phyloP scores from a whole-genome alignment of 768 basidiomycete species.

The Tephrocybe rancida region DNA sequence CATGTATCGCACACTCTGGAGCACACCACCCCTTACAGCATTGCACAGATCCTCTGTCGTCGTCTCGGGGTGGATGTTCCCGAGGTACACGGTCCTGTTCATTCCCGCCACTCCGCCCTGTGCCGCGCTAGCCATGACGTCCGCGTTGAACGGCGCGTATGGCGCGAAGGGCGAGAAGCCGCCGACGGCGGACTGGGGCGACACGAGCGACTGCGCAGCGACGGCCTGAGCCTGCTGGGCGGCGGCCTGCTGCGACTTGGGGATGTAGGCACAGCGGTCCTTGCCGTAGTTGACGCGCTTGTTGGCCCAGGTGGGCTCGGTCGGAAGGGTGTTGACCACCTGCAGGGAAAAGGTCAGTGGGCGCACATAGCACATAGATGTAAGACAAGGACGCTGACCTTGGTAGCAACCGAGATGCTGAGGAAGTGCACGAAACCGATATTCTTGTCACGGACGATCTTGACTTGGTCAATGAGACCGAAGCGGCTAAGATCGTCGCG shows the following conservation, averaged over 20 bases:
- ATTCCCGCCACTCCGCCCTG: conserved; percentile 50
- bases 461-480: conserved; percentile 98
- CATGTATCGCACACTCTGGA: conserved; percentile 95
- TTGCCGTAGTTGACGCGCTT: conserved; percentile 99
- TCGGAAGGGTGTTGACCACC: conserved; percentile 93
- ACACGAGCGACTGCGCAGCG: conserved; percentile 72
- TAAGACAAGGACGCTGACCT: conserved; percentile 64
- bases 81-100: conserved; percentile 94
- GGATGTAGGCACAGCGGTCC: conserved; percentile 97
- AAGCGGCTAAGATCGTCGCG: conserved; percentile 91
- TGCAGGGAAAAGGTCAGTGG: conserved; percentile 28
- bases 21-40: conserved; percentile 92
- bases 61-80: conserved; percentile 97
- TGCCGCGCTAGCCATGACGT: conserved; percentile 37
- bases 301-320: conserved; percentile 91
- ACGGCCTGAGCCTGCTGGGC: conserved; percentile 86
- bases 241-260: conserved; percentile 91
- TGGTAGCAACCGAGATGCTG: conserved; percentile 91
- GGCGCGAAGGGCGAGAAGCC: conserved; percentile 50
- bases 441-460: conserved; percentile 99
- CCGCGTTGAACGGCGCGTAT: conserved; percentile 55
- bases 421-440: conserved; percentile 99
- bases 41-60: conserved; percentile 95
- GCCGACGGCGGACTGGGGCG: conserved; percentile 47
- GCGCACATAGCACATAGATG: background rate